A percentile compares a stretch with the other conserved stretches of the same genome.
These are phyloP conservation scores for Boletus coccyginus DNA, from an alignment of 768 basidiomycete species.

Conservation along the genomic window DNA sequence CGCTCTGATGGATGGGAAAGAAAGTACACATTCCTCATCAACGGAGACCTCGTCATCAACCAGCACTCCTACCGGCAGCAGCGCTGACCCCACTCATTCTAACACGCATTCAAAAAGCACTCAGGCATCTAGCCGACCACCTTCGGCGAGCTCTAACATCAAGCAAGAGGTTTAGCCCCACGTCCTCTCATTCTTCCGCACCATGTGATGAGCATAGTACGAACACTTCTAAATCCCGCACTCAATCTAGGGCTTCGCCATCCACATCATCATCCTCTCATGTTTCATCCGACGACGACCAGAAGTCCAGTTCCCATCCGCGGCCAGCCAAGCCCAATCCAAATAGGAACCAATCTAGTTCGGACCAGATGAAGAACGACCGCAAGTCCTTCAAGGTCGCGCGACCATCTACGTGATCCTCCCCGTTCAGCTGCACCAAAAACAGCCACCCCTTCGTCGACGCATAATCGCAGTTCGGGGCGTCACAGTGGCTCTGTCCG, in stretches of 20 bases:
- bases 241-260: constrained; percentile 12
- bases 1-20: constrained; percentile 44
- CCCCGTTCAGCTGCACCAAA: constrained; percentile 13
- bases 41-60: constrained; percentile 27
- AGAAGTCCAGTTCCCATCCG: constrained; percentile 15
- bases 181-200: constrained; percentile 12
- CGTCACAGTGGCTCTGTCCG: constrained; percentile 2
- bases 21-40: constrained; percentile 29
- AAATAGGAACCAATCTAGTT: constrained; percentile 15
- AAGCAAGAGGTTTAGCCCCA: constrained; percentile 20
- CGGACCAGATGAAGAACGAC: constrained; percentile 19
- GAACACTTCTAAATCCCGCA: constrained; percentile 9
- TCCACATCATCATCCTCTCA: constrained; percentile 13
- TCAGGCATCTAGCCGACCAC: constrained; percentile 29
- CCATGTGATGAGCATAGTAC: constrained; percentile 12
- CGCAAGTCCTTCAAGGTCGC: constrained; percentile 21
- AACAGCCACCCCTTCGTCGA: constrained; percentile 6
- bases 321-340: constrained; percentile 11
- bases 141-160: constrained; percentile 31
- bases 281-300: constrained; percentile 10
- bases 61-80: constrained; percentile 15
- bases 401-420: constrained; percentile 21
- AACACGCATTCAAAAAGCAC: constrained; percentile 21
- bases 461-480: constrained; percentile 12
- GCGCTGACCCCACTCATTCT: constrained; percentile 21